Base-by-base conservation (phyloP, 768 basidiomycete species). In the Pulveroboletus sp. region DNA sequence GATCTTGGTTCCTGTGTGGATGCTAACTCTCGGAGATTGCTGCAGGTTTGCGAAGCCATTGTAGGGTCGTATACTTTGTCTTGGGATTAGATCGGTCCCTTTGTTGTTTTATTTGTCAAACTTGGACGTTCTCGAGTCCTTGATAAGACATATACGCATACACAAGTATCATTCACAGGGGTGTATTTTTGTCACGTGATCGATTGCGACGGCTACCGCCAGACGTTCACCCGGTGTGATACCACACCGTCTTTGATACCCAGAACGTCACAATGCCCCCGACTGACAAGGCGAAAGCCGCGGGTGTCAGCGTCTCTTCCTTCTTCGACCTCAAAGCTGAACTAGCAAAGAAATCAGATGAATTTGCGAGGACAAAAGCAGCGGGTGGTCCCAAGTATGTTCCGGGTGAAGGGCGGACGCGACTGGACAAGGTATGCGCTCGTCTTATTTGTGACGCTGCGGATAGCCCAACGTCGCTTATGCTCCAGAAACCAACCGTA, bases 261-360 rank as follows among this genome's bases (percentile, higher is more conserved):
- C 35, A 39, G 31, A 39, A n/a, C 50, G 14, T 8, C 7, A 26
- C 8, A 21, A 76, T 79, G 78, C 69, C 74, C 10, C 76, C 81
- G 32, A 67, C 72, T 5, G 76, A 73, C 64, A 68, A 84, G 64
- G 75, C 81, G 0, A 85, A 79, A 61, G 82, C 81, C 14, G 79
- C 82, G 33, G 86, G 86, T 8, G 76, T 89, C 60, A 86, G 81
- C 53, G 76, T 84, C 5, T 78, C 76, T 50, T 89, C 90, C 0
- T 88, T 91, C 65, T 79, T 90, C n/a, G 87, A 91, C 60, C 80
- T 93, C 38, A 88, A 86, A 54, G 83, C 77, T 8, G 73, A 79
- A 47, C 64, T 81, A 2, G 70, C 70, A 1, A 75, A 72, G 53
- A 66, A 73, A 47, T 72, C 77, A 49, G 74, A 85, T 15, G 83